Conservation (phyloP, 495 filamentous ascomycete genomes). For the Penicillium daleae region DNA sequence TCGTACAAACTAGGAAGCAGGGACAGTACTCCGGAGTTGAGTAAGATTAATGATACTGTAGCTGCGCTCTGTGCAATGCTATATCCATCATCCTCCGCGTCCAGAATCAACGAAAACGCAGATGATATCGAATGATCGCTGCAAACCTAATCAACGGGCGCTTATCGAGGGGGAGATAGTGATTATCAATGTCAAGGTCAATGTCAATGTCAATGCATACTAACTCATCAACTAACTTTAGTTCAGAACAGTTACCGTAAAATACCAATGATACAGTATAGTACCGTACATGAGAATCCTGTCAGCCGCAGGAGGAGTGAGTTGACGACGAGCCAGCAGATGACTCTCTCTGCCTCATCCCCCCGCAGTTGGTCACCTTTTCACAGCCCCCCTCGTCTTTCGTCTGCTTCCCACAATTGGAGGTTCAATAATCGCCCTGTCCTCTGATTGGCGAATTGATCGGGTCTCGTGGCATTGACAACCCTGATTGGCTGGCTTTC, state of each 20-base stretch:
- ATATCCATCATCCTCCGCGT: too few species aligned
- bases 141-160: not conserved
- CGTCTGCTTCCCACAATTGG: not conserved
- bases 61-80: too few species aligned
- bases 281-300: not conserved
- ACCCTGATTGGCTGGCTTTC: not conserved
- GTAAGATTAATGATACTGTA: too few species aligned
- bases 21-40: too few species aligned
- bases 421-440: not conserved
- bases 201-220: too few species aligned
- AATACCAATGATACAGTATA: not conserved
- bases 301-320: not conserved
- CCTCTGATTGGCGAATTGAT: not conserved
- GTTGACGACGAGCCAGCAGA: not conserved
- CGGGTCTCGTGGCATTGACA: not conserved
- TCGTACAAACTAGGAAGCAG: not conserved
- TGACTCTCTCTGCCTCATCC: slow-evolving; percentile 12
- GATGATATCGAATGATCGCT: not conserved
- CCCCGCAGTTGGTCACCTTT: slow-evolving; percentile 21
- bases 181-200: not conserved
- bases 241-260: too few species aligned
- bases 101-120: too few species aligned
- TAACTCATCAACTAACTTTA: too few species aligned
- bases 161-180: not conserved
- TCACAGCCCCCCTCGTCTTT: not conserved